Evolutionary conservation across 306 rosid genomes (phyloP), one percentile per base, ranked within the genome.

Genomic region (Prunus armeniaca): DNA sequence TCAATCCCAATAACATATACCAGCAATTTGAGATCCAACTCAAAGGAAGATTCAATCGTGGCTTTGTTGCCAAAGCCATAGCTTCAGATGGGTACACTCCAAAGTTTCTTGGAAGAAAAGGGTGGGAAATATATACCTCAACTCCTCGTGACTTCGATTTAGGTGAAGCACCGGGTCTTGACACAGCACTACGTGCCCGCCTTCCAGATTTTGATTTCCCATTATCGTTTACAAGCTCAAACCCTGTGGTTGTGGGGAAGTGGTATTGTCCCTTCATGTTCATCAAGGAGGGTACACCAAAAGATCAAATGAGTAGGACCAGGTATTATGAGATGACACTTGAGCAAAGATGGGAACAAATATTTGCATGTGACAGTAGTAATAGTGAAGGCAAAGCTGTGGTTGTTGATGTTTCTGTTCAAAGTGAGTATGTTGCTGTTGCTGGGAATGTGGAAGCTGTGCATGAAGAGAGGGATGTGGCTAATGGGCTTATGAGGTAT

Each of bases 401-500:
- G 74, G 61, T 28, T 22, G 75, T 67, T 25, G 55, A 69, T 79
- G 76, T 83, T 49, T 52, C 5, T n/a, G 73, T 65, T 22, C 11
- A 75, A 11, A 65, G 13, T 38, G 86, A 89, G 76, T 78, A 66
- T 78, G 89, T 85, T 38, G 65, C 28, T 0, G 68, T 86, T 65
- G 68, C 4, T 32, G 88, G 84, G 0, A 68, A 72, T 6, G 6
- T 38, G 78, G 89, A 80, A 80, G 88, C 76, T 66, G 73, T 15
- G 57, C 49, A 61, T 3, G 84, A 75, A 2, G 66, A 64, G 66
- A 58, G 22, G 25, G 68, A 58, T 56, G 58, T 11, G 51, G 87
- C 8, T 22, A 75, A 81, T 47, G 89, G 83, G 52, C 5, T 87
- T 32, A 2, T 81, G 79, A 86, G 88, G 91, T 91, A 86, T 45